Base-by-base conservation (phyloP, 352 stramenopile species). In the Phytophthora cryptogea region DNA sequence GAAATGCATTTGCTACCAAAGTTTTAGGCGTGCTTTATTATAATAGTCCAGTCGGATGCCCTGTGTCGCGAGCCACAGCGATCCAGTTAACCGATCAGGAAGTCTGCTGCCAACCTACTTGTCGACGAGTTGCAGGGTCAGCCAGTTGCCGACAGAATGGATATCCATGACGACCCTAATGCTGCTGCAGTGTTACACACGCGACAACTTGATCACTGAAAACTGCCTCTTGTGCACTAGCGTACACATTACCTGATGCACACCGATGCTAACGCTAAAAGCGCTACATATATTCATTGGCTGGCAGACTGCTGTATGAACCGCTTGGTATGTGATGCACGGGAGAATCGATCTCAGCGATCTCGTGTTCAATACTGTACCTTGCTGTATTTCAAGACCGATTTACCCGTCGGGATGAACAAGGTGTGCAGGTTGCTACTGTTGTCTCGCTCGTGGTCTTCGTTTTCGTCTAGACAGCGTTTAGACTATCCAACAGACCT, bases 401-500 rank as follows among this genome's bases (percentile, higher is more conserved):
- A 23, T 23, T 23, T 23, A 23, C 20, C 20, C 20, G 8, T 3
- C n/a, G 9, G 41, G 53, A 61, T 61, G 53, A 54, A 47, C 53
- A 61, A 54, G 33, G 26, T 54, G 43, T 54, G 42, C 23, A 46
- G 17, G 17, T 44, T 45, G 41, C 30, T 35, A 59, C 41, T 53
- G 14, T 33, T 42, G 32, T 54, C 54, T 46, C n/a, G 17, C 36
- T 32, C 14, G 40, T 60, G 33, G 41, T 20, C 16, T 33, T 37
- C 14, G 11, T 10, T 11, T 20, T 23, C 37, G 39, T 27, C 37
- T 37, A 40, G 48, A 14, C 35, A 6, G 14, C 53, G 16, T 8
- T 33, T 46, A 39, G 32, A n/a, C 39, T 53, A 45, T 59, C 40
- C 53, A 43, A 37, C 42, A 32, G 14, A 26, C 17, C 31, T 47